Evolutionary conservation across 805 yeast species (phyloP).

Genomic region (Torulaspora microellipsoides): DNA sequence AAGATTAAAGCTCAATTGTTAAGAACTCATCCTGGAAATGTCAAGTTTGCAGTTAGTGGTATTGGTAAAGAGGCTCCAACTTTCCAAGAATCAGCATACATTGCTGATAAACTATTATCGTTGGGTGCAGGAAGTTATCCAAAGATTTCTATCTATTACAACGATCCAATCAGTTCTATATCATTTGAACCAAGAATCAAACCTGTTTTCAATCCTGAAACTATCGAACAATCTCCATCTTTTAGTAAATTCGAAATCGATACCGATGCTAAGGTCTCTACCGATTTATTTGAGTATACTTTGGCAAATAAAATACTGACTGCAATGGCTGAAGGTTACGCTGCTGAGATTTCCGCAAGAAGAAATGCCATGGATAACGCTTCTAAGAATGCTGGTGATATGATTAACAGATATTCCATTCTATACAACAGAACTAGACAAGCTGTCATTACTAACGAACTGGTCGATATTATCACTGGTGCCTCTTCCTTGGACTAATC

Average conservation of each 20-base stretch:
- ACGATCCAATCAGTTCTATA: constrained; percentile 82
- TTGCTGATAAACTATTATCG: constrained; percentile 75
- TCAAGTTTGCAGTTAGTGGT: constrained; percentile 79
- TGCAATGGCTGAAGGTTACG: constrained; percentile 97
- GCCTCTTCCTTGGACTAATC: constrained; percentile 92
- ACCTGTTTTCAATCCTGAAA: constrained; percentile 61
- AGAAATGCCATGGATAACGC: constrained; percentile 99
- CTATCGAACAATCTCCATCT: constrained; percentile 81
- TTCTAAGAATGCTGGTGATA: constrained; percentile 98
- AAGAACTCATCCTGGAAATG: constrained; percentile 69
- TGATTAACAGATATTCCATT: constrained; percentile 94
- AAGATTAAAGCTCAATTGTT: constrained; percentile 83
- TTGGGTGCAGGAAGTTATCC: constrained; percentile 47
- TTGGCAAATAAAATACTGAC: constrained; percentile 84
- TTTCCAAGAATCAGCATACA: constrained; percentile 81
- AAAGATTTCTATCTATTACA: constrained; percentile 76
- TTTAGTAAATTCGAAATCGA: constrained; percentile 77
- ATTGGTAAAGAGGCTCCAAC: constrained; percentile 97
- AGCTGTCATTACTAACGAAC: constrained; percentile 98
- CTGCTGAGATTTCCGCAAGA: constrained; percentile 96
- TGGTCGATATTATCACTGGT: constrained; percentile 99
- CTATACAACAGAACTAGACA: constrained; percentile 99
- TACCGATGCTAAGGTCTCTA: constrained; percentile 62
- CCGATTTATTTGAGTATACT: constrained; percentile 76
- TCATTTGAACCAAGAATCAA: constrained; percentile 79